Evolutionary conservation across 345 rosid species (phyloP).

Genomic region (Brassica carinata): DNA sequence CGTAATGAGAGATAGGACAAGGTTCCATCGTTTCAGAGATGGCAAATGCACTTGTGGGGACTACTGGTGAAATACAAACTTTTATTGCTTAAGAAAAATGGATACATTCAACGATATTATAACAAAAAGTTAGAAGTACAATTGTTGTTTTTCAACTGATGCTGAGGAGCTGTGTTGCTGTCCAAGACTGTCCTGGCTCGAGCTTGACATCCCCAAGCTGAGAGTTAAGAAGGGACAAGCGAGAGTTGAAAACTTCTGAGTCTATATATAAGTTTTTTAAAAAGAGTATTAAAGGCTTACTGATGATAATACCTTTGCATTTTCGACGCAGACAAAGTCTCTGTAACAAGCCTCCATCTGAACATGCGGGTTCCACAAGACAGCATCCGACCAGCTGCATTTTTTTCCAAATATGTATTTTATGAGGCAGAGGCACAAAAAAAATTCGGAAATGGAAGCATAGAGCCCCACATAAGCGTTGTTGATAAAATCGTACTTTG

Average conservation of each 20-base stretch:
- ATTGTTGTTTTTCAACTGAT: slow-evolving; percentile 42
- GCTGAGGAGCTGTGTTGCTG: slow-evolving; percentile 74
- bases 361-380: slow-evolving; percentile 86
- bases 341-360: slow-evolving; percentile 96
- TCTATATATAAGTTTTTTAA: neutral
- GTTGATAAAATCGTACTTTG: slow-evolving; percentile 55
- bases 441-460: neutral
- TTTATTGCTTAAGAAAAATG: slow-evolving; percentile 25
- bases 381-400: slow-evolving; percentile 91
- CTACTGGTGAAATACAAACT: slow-evolving; percentile 53
- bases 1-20: slow-evolving; percentile 61
- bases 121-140: slow-evolving; percentile 25
- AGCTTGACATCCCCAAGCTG: slow-evolving; percentile 83
- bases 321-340: slow-evolving; percentile 90
- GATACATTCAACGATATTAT: slow-evolving; percentile 4
- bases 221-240: slow-evolving; percentile 22
- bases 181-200: slow-evolving; percentile 81
- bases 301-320: slow-evolving; percentile 68
- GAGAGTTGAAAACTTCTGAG: slow-evolving; percentile 2
- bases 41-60: slow-evolving; percentile 61
- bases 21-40: slow-evolving; percentile 59
- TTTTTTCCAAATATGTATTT: slow-evolving; percentile 4
- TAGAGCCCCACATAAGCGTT: slow-evolving; percentile 19
- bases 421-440: slow-evolving; percentile 11
- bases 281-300: neutral